Base-by-base conservation (phyloP, 148 eudicot genomes). In the Camellia granthamiana region DNA sequence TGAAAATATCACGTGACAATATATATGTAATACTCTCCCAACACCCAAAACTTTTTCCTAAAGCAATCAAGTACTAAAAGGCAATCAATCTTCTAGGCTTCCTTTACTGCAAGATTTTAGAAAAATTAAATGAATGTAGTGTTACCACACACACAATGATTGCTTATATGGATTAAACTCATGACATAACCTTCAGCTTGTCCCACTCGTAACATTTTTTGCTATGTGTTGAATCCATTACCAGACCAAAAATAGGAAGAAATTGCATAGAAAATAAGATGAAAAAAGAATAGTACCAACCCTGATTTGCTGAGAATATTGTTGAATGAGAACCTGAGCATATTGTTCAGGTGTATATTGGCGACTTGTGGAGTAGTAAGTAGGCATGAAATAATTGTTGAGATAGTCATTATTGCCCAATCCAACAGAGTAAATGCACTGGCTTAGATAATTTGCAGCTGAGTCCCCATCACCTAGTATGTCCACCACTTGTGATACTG, bases 341-440 rank as follows among this genome's bases (percentile, higher is more conserved):
- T 83, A 93, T 82, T 91, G 87, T 1, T 81, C 79, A 9, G 87
- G 85, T 13, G 82, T 79, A 80, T 80, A 90, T 21, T 69, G 70
- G 3, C 78, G 75, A 76, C 89, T 83, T 1, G 90, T 84, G 0
- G 87, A 11, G 82, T 93, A 91, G 12, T 56, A 54, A 0, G 63
- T 30, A 1, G 97, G 91, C 89, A 85, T 78, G 74, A 89, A 90
- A 76, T 90, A 90, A 78, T 90, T 90, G 81, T 90, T 90, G 21
- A 90, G 83, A 62, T 90, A 90, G 72, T 90, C 92, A 44, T 90
- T 90, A 75, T 89, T 90, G 55, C 92, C 92, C 18, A 90, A 19
- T 75, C 87, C 89, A 52, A 90, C 54, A 14, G 87, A 62, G 46
- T 88, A 86, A 43, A 88, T 63, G 80, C 91, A 90, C 79, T 83